Percentiles rank a stretch among this genome's conserved stretches.
Conservation (phyloP, 495 filamentous ascomycete genomes). For the Aspergillus heteromorphus region DNA sequence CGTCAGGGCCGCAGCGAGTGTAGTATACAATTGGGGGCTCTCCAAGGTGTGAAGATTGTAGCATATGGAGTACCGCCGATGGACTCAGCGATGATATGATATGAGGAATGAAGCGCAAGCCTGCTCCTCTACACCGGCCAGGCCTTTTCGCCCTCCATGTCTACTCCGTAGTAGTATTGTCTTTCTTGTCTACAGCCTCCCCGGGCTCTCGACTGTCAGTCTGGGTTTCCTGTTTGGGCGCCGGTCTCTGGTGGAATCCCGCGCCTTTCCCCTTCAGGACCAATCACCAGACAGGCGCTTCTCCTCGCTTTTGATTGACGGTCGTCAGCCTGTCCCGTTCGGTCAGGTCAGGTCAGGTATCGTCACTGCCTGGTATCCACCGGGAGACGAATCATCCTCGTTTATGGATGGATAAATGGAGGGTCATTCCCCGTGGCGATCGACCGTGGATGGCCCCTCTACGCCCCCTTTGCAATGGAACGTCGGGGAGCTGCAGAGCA, state of each 20-base stretch:
- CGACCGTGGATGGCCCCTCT: neutral
- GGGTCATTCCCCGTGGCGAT: neutral
- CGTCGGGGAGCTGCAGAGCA: neutral
- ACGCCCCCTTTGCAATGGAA: neutral
- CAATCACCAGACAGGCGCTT: constrained; percentile 20
- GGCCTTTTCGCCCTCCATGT: neutral
- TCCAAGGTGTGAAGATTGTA: neutral
- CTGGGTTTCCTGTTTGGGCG: constrained; percentile 1
- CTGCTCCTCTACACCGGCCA: too few relatives aligned
- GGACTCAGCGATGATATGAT: neutral
- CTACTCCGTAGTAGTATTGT: too few relatives aligned
- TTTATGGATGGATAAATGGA: neutral
- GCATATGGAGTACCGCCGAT: neutral
- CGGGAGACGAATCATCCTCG: neutral
- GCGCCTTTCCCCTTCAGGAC: constrained; percentile 15
- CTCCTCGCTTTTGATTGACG: constrained; percentile 10
- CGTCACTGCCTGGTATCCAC: constrained; percentile 2
- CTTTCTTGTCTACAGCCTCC: too few relatives aligned
- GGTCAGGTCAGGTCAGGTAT: constrained; percentile 8
- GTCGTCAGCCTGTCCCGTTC: neutral
- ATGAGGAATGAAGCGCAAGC: too few relatives aligned
- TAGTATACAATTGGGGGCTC: neutral
- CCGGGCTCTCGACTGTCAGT: neutral
- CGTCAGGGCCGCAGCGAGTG: neutral
- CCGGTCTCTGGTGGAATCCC: constrained; percentile 6